phyloP scores from a whole-genome alignment of 257 asterid genomes.

The Fraxinus quadrangulata region DNA sequence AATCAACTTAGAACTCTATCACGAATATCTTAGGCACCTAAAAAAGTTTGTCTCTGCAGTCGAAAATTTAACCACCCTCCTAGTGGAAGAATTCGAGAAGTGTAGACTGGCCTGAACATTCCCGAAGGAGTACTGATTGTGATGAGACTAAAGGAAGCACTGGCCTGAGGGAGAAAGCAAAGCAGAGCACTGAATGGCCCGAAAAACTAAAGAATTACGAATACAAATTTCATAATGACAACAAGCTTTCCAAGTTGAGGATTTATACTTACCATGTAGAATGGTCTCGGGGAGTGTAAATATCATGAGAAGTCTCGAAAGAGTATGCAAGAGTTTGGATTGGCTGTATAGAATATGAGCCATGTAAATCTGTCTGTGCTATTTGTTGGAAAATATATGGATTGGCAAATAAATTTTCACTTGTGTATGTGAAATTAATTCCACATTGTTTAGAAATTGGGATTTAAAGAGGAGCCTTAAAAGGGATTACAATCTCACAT shows the following conservation, averaged over 20 bases:
- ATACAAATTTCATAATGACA: conserved; percentile 42
- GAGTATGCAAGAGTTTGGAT: conserved; percentile 58
- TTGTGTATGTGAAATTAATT: too few species aligned
- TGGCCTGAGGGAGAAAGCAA: conserved; percentile 13
- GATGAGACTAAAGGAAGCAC: conserved; percentile 25
- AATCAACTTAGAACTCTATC: conserved; percentile 57
- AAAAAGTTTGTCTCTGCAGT: conserved; percentile 45
- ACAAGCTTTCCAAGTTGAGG: conserved; percentile 44
- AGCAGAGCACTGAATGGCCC: conserved; percentile 41
- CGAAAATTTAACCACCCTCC: conserved; percentile 41
- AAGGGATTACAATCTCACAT: too few species aligned
- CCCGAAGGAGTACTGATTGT: conserved; percentile 41
- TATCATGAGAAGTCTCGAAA: conserved; percentile 47
- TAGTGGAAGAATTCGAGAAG: conserved; percentile 32
- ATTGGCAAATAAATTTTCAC: too few species aligned
- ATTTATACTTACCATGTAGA: conserved; percentile 41
- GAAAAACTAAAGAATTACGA: conserved; percentile 40
- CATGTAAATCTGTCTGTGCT: conserved; percentile 22
- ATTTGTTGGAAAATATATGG: too few species aligned
- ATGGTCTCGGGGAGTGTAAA: conserved; percentile 48
- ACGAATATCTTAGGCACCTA: conserved; percentile 56
- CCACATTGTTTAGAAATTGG: too few species aligned
- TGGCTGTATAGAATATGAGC: conserved; percentile 48
- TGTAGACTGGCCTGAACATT: conserved; percentile 42
- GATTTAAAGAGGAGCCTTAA: too few species aligned